phyloP scores from a whole-genome alignment of 495 filamentous ascomycete genomes.

The Filosporella fistucella region DNA sequence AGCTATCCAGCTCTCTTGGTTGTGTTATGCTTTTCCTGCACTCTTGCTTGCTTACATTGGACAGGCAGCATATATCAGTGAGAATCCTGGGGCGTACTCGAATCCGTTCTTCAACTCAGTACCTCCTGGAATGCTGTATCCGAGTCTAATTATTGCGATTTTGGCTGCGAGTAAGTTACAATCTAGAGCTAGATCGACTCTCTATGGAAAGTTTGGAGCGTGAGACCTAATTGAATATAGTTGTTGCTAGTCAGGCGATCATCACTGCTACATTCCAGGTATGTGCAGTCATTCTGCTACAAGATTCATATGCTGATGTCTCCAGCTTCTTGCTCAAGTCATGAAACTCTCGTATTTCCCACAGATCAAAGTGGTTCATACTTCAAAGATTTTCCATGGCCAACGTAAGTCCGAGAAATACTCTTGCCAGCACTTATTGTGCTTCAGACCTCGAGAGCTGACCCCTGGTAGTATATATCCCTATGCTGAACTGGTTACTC shows the following conservation, averaged over 20 bases:
- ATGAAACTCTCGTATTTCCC: conserved; percentile 74
- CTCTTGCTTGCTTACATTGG: conserved; percentile 66
- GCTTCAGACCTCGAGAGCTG: not conserved
- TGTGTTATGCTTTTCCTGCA: conserved; percentile 59
- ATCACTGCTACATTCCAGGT: conserved; percentile 65
- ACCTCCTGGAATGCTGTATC: conserved; percentile 62
- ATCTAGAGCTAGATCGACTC: too few relatives aligned
- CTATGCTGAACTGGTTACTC: conserved; percentile 64
- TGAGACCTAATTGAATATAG: too few relatives aligned
- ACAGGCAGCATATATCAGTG: conserved; percentile 62
- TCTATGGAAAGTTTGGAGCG: too few relatives aligned
- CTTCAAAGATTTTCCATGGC: conserved; percentile 58
- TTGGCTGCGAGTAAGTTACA: conserved; percentile 63
- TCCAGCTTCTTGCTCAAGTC: conserved; percentile 58
- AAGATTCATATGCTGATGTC: not conserved
- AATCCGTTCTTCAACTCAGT: conserved; percentile 69
- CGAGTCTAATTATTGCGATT: conserved; percentile 59
- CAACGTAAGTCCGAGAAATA: conserved; percentile 31
- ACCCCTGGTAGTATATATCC: conserved; percentile 61
- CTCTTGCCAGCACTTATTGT: not conserved
- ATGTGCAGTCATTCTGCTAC: not conserved
- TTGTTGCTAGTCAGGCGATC: conserved; percentile 71
- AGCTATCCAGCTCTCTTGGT: conserved; percentile 63
- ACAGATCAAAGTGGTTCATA: conserved; percentile 65
- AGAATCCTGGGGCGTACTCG: conserved; percentile 50